Evolutionary conservation across 305 asterid genomes (phyloP).

Genomic region (Rubia tinctorum): DNA sequence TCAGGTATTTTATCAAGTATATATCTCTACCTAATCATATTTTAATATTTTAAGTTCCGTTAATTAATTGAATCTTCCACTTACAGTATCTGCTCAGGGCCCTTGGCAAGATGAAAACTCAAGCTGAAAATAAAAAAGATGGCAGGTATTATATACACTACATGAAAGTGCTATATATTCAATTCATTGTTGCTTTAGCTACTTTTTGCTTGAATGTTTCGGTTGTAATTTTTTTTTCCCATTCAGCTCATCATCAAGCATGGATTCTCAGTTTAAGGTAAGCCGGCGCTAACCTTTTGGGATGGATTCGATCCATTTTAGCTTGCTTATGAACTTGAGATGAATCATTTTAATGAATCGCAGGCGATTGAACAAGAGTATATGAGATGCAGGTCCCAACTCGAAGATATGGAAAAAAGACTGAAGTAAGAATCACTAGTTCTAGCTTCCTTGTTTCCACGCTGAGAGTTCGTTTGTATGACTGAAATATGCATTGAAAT

Average conservation of each 20-base stretch:
- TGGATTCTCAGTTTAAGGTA: constrained; percentile 76
- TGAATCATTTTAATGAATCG: neutral
- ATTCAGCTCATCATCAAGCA: constrained; percentile 58
- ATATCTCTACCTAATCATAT: neutral
- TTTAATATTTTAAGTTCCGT: too few relatives aligned
- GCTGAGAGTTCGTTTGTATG: too few relatives aligned
- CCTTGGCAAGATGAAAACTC: constrained; percentile 69
- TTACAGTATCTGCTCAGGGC: constrained; percentile 70
- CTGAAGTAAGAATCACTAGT: constrained; percentile 32
- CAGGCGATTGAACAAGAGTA: constrained; percentile 82
- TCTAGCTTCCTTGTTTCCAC: too few relatives aligned
- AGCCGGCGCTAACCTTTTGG: neutral
- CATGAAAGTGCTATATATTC: neutral
- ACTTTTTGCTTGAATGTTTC: neutral
- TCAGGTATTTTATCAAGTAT: neutral
- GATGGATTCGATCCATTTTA: neutral
- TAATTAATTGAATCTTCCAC: neutral
- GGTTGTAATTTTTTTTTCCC: neutral
- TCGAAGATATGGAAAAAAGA: constrained; percentile 68
- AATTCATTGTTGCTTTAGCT: neutral
- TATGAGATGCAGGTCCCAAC: constrained; percentile 49
- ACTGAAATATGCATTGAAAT: too few relatives aligned
- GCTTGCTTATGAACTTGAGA: neutral
- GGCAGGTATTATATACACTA: constrained; percentile 36
- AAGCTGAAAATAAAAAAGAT: constrained; percentile 43